Evolutionary conservation across 2,329 filamentous ascomycete species (phyloP), one percentile per base, ranked within the genome.

Genomic region (Colletotrichum echinochloae): DNA sequence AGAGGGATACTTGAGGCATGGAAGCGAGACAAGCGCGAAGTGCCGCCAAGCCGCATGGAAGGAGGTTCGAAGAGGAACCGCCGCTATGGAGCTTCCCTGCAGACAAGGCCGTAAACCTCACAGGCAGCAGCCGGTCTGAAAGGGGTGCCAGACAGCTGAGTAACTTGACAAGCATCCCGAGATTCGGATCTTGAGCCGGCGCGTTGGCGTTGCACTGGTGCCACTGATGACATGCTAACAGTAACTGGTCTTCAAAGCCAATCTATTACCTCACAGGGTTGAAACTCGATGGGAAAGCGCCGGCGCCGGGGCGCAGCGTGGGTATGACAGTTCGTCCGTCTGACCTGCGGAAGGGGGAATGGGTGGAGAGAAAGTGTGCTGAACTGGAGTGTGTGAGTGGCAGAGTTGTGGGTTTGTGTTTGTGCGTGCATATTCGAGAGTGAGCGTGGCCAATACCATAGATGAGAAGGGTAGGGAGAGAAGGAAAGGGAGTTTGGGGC

Each of bases 1-100:
- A 37, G 49, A 28, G 26, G 28, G 46, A 7, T 12, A 48, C 20
- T 56, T n/a, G 30, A 28, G 56, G 41, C 56, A 28, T 28, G 55
- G 66, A 52, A 56, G 35, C 63, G 63, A 70, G 56, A 70, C 67
- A 70, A 70, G 67, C 67, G 23, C 49, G 56, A 70, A 63, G 56
- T 56, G 63, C 66, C 51, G 26, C 33, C 46, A 54, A 33, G 51
- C 67, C 67, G 67, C 67, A 70, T 70, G 67, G 67, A 67, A 61
- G 57, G 37, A 41, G 37, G 28, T 37, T 62, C 56, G 55, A 66
- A 54, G 23, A n/a, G 55, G 49, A 66, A 57, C 23, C 35, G 37
- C 49, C 57, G 63, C 54, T 41, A 23, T n/a, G n/a, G 52, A 49
- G 63, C 67, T 66, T 70, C 64, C 67, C 35, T 70, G 67, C 67